These are phyloP conservation scores for Tylopilus sp. DNA, from an alignment of 1,284 basidiomycete genomes.

Conservation along the genomic window DNA sequence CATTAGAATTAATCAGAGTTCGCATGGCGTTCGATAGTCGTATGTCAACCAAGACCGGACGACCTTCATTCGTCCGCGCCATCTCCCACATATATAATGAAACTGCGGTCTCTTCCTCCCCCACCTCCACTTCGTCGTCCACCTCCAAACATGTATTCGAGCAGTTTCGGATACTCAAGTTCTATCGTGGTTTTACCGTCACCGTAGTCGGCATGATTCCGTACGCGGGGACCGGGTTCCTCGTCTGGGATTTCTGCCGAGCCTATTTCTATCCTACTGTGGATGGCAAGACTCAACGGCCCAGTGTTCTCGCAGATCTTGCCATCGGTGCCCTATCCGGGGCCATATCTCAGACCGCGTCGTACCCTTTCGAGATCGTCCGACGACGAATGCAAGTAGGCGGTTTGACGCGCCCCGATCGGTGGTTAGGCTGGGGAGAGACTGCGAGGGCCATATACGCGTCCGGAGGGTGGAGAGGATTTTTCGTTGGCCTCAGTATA, in stretches of 20 bases:
- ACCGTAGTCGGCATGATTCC: conserved; percentile 93
- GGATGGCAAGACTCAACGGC: conserved; percentile 39
- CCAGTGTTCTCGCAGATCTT: conserved; percentile 57
- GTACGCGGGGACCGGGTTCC: conserved; percentile 95
- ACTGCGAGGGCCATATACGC: conserved; percentile 70
- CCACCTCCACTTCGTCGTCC: conserved; percentile 24
- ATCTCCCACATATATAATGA: conserved; percentile 72
- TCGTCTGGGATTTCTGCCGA: conserved; percentile 86
- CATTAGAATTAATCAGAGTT: conserved; percentile 92
- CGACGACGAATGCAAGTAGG: conserved; percentile 96
- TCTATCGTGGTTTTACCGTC: conserved; percentile 94
- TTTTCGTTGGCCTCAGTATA: conserved; percentile 91
- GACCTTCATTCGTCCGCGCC: conserved; percentile 60
- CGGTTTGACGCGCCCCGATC: conserved; percentile 72
- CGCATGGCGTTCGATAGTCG: conserved; percentile 90
- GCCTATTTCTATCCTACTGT: conserved; percentile 53
- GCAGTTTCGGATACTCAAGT: conserved; percentile 75
- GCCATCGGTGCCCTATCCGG: conserved; percentile 90
- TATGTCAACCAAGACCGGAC: conserved; percentile 34
- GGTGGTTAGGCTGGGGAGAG: conserved; percentile 79
- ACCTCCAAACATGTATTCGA: conserved; percentile 40
- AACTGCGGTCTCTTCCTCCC: conserved; percentile 38
- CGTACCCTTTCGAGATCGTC: conserved; percentile 96
- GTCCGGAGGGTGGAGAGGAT: conserved; percentile 77
- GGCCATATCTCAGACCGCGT: conserved; percentile 83